Percentiles rank a stretch among this genome's conserved stretches.
Conservation (phyloP, 106 monocot genomes). For the Posidonia australis region DNA sequence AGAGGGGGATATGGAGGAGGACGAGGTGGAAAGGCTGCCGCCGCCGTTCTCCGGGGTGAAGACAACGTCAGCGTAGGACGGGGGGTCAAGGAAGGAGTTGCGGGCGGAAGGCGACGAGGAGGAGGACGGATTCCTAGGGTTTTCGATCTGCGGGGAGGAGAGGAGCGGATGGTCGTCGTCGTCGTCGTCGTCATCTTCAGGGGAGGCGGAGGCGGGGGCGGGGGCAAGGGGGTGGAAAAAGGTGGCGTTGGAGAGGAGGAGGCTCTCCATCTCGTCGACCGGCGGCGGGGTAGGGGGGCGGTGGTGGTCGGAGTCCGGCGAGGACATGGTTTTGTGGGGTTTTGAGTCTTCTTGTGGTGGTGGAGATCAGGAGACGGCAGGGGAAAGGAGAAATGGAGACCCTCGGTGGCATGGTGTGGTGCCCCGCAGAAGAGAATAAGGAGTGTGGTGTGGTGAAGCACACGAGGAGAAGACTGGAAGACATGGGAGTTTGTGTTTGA, state of each 20-base stretch:
- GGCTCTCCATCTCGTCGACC: constrained; percentile 48
- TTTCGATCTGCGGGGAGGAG: constrained; percentile 14
- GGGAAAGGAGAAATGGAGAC: not conserved
- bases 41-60: constrained; percentile 10
- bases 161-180: constrained; percentile 22
- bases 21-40: not conserved
- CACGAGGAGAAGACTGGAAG: no score
- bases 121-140: not conserved
- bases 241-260: constrained; percentile 30
- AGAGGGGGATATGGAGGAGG: not conserved
- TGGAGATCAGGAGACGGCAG: not conserved
- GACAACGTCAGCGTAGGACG: constrained; percentile 64
- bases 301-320: not conserved
- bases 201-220: constrained; percentile 5
- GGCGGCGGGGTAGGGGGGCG: not conserved
- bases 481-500: no score
- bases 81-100: constrained; percentile 41
- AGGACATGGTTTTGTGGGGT: not conserved
- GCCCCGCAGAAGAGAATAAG: no score
- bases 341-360: not conserved
- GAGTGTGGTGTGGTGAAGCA: no score
- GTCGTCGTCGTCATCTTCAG: constrained; percentile 24
- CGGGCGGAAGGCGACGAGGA: constrained; percentile 16
- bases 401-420: not conserved
- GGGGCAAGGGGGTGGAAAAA: constrained; percentile 15